These are phyloP conservation scores for Diplosphaera chodatii DNA, from an alignment of 139 green algal species.

Conservation along the genomic window DNA sequence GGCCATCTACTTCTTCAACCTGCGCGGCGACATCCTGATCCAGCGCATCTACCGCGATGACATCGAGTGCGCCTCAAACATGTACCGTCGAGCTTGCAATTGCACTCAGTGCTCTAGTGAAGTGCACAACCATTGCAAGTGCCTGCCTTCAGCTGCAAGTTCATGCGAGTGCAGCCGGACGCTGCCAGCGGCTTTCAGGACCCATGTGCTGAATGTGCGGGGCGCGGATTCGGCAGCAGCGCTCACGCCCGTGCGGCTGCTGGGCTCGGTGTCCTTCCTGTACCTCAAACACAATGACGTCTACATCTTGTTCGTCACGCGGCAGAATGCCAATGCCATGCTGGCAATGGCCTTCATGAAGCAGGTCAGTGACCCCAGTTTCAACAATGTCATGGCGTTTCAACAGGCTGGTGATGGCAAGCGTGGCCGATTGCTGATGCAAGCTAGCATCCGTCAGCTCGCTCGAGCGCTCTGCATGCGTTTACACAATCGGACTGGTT, in stretches of 20 bases:
- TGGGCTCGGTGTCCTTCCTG: slow-evolving; percentile 78
- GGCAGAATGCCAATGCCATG: slow-evolving; percentile 88
- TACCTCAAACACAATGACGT: slow-evolving; percentile 83
- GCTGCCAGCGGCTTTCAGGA: slow-evolving; percentile 81
- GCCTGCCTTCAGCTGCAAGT: not conserved
- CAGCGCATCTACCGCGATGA: slow-evolving; percentile 87
- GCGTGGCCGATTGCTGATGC: no score
- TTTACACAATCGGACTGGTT: no score
- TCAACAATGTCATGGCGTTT: no score
- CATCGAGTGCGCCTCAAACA: slow-evolving; percentile 85
- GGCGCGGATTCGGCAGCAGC: slow-evolving; percentile 31
- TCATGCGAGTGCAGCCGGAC: slow-evolving; percentile 45
- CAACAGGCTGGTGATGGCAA: no score
- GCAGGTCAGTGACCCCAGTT: no score
- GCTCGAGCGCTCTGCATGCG: no score
- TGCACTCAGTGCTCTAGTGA: no score
- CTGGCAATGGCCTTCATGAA: slow-evolving; percentile 87
- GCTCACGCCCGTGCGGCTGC: slow-evolving; percentile 63
- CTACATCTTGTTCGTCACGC: slow-evolving; percentile 89
- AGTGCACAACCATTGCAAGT: no score
- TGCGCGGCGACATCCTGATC: slow-evolving; percentile 89
- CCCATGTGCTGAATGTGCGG: slow-evolving; percentile 78
- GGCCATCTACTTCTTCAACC: slow-evolving; percentile 91
- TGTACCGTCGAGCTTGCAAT: no score
- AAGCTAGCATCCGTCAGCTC: no score